phyloP scores from a whole-genome alignment of 1,284 basidiomycete species.

The Pulchroboletus neoregius region DNA sequence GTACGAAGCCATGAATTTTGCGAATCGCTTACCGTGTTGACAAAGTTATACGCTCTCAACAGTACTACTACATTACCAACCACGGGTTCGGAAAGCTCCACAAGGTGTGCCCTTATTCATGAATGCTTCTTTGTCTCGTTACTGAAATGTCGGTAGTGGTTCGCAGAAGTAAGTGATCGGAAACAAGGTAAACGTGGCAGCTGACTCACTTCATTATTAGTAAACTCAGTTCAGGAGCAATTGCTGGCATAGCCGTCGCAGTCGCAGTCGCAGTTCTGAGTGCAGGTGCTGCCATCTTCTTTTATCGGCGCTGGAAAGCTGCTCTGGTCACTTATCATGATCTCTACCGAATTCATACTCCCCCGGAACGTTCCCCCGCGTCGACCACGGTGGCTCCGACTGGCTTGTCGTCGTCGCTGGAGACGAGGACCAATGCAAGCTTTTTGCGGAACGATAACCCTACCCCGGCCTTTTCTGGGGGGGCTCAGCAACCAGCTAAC shows the following conservation, averaged over 20 bases:
- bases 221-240: conserved; percentile 24
- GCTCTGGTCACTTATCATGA: conserved; percentile 14
- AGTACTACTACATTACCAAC: not conserved
- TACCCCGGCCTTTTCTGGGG: not conserved
- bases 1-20: not conserved
- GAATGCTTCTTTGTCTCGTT: conserved; percentile 1
- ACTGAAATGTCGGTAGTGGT: not conserved
- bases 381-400: not conserved
- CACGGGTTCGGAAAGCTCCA: not conserved
- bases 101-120: conserved; percentile 6
- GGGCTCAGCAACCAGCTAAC: conserved; percentile 8
- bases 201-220: conserved; percentile 12
- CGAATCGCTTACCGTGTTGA: conserved; percentile 4
- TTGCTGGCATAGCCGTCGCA: conserved; percentile 26
- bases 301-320: conserved; percentile 32
- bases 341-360: conserved; percentile 11
- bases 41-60: not conserved
- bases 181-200: not conserved
- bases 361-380: conserved; percentile 10
- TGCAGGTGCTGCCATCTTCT: conserved; percentile 20
- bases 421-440: conserved; percentile 15
- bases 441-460: conserved; percentile 10
- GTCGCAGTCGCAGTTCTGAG: conserved; percentile 16
- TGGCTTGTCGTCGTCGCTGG: conserved; percentile 21
- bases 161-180: conserved; percentile 16